phyloP scores from a whole-genome alignment of 2,329 filamentous ascomycete genomes.

The Escovopsis sp. region DNA sequence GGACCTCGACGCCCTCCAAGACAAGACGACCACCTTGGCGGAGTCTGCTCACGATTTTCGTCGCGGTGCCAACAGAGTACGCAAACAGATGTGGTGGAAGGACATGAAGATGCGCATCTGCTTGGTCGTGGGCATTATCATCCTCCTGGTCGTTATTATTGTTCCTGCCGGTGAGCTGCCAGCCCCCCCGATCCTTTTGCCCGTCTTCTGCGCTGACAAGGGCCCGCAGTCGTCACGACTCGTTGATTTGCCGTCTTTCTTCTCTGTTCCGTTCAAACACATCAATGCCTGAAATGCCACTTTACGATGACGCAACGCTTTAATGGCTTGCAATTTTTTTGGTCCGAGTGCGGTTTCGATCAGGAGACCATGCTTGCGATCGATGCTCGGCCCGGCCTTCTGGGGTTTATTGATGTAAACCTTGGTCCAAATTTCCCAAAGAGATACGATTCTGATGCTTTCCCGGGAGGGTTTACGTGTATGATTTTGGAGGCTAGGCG shows the following conservation, averaged over 20 bases:
- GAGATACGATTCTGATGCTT: too few species aligned
- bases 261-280: slow-evolving; percentile 8
- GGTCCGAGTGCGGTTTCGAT: too few species aligned
- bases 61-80: slow-evolving; percentile 86
- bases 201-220: background rate
- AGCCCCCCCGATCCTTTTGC: too few species aligned
- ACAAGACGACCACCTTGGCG: slow-evolving; percentile 90
- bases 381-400: too few species aligned
- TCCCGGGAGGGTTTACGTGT: too few species aligned
- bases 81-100: slow-evolving; percentile 99
- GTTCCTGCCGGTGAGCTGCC: slow-evolving; percentile 61
- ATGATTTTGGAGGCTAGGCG: too few species aligned
- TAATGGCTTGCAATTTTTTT: too few species aligned
- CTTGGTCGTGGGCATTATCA: slow-evolving; percentile 77
- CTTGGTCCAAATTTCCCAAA: too few species aligned
- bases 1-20: slow-evolving; percentile 72
- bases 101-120: slow-evolving; percentile 99
- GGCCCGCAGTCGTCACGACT: slow-evolving; percentile 24
- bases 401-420: too few species aligned
- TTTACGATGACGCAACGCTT: slow-evolving; percentile 2
- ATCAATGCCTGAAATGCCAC: too few species aligned
- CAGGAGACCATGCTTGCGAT: too few species aligned
- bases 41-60: slow-evolving; percentile 90
- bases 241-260: slow-evolving; percentile 13
- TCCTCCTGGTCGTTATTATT: slow-evolving; percentile 87